These are phyloP conservation scores for Podochytrium sp. DNA, from an alignment of 192 early-diverging fungal genomes.

Conservation along the genomic window DNA sequence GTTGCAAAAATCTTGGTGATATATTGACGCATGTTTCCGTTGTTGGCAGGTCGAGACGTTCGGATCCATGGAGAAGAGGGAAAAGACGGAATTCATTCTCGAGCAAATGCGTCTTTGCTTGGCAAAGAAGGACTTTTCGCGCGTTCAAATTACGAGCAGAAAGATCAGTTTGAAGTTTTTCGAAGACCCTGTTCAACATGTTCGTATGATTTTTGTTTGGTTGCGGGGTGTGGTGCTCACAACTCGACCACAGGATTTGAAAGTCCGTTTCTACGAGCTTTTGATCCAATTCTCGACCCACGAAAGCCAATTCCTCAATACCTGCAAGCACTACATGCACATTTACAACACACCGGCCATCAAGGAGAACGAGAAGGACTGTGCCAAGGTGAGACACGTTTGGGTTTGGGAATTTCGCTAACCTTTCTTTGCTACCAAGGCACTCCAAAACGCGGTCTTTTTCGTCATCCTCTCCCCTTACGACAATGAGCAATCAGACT, in stretches of 20 bases:
- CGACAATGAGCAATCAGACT: constrained; percentile 95
- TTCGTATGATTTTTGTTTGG: constrained; percentile 27
- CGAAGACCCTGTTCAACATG: constrained; percentile 74
- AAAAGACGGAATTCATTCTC: constrained; percentile 99
- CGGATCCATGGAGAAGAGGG: constrained; percentile 97
- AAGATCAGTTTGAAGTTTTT: constrained; percentile 98
- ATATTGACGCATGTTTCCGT: background rate
- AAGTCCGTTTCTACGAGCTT: constrained; percentile 93
- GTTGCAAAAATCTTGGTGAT: background rate
- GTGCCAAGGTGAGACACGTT: constrained; percentile 62
- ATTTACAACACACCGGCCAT: constrained; percentile 87
- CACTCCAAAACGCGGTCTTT: constrained; percentile 79
- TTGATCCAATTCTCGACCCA: constrained; percentile 96
- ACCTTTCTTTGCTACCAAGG: constrained; percentile 40
- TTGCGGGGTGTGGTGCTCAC: background rate
- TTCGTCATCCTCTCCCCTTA: constrained; percentile 90
- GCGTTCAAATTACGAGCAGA: constrained; percentile 91
- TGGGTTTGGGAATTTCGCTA: background rate
- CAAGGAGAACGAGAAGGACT: constrained; percentile 75
- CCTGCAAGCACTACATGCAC: constrained; percentile 90
- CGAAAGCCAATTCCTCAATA: constrained; percentile 86
- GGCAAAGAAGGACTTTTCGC: constrained; percentile 88
- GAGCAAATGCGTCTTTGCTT: constrained; percentile 97
- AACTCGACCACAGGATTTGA: constrained; percentile 70
- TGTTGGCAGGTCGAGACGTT: constrained; percentile 87